phyloP scores from a whole-genome alignment of 305 asterid species.

The Ilex paraguariensis region DNA sequence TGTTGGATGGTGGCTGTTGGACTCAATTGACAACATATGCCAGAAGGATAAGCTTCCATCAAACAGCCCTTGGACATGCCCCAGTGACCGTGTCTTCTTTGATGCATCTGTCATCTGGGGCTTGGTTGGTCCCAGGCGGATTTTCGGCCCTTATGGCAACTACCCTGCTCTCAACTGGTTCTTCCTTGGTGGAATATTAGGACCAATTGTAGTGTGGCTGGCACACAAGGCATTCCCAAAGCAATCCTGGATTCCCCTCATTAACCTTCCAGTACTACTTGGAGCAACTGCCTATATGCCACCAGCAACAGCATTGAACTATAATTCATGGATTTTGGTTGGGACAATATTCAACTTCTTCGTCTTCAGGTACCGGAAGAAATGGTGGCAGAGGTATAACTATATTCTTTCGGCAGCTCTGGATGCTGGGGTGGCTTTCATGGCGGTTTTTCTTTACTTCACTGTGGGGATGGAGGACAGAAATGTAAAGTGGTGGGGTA shows the following conservation, averaged over 20 bases:
- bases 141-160: conserved; percentile 60
- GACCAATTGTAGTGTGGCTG: conserved; percentile 60
- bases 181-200: conserved; percentile 59
- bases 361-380: conserved; percentile 60
- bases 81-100: conserved; percentile 57
- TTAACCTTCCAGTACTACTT: conserved; percentile 75
- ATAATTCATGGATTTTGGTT: conserved; percentile 65
- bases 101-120: conserved; percentile 95
- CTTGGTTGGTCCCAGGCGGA: conserved; percentile 59
- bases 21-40: conserved; percentile 47
- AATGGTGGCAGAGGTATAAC: conserved; percentile 87
- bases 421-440: conserved; percentile 79
- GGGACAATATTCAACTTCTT: conserved; percentile 70
- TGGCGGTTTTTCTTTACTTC: conserved; percentile 69
- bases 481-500: conserved; percentile 66
- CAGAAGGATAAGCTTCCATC: conserved; percentile 33
- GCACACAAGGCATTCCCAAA: conserved; percentile 49
- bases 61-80: conserved; percentile 85
- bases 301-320: conserved; percentile 70
- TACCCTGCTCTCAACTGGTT: conserved; percentile 75
- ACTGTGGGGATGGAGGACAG: conserved; percentile 43
- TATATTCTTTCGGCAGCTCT: conserved; percentile 73
- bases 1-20: conserved; percentile 76
- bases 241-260: conserved; percentile 59
- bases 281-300: conserved; percentile 80